A percentile compares a stretch with the other conserved stretches of the same genome.
Evolutionary conservation across 2,329 filamentous ascomycete species (phyloP).

Genomic region (Lecanicillium sp.): DNA sequence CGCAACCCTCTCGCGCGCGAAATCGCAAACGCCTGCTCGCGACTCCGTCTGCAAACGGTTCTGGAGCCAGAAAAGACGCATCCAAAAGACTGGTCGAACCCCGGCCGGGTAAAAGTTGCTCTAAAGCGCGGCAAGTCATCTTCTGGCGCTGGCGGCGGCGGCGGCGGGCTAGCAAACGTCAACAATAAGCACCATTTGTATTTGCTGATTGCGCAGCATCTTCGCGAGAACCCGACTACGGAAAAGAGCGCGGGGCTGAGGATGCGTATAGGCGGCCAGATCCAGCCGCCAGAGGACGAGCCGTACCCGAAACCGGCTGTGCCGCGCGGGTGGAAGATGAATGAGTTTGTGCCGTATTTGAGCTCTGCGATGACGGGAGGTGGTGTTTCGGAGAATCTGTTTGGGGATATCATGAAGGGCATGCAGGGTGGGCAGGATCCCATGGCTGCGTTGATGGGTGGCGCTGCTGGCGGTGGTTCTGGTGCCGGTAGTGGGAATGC

Average conservation of each 20-base stretch:
- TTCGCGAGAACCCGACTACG: slow-evolving; percentile 70
- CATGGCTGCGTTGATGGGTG: slow-evolving; percentile 35
- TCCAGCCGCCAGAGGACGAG: slow-evolving; percentile 51
- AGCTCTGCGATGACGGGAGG: slow-evolving; percentile 86
- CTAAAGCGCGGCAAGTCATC: slow-evolving; percentile 51
- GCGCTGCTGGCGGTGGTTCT: slow-evolving; percentile 20
- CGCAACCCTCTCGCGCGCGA: slow-evolving; percentile 79
- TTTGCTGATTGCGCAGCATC: slow-evolving; percentile 66
- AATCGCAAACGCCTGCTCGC: slow-evolving; percentile 76
- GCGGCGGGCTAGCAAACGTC: slow-evolving; percentile 31
- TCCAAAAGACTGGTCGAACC: slow-evolving; percentile 96
- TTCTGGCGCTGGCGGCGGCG: slow-evolving; percentile 28
- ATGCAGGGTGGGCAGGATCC: slow-evolving; percentile 54
- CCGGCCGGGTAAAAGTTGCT: slow-evolving; percentile 75
- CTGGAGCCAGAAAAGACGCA: slow-evolving; percentile 90
- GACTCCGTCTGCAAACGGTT: slow-evolving; percentile 62
- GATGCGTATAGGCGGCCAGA: slow-evolving; percentile 65
- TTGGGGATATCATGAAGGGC: slow-evolving; percentile 95
- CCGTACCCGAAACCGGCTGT: slow-evolving; percentile 64
- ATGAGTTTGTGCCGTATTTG: slow-evolving; percentile 73
- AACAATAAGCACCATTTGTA: slow-evolving; percentile 84
- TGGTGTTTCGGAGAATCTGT: slow-evolving; percentile 86
- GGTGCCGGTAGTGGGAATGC: slow-evolving; percentile 20
- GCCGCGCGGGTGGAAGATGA: slow-evolving; percentile 88
- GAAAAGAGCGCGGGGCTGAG: slow-evolving; percentile 59